Percentiles rank a stretch among this genome's conserved stretches.
phyloP scores from a whole-genome alignment of 2,329 filamentous ascomycete species.

The Boeremia lycopersici region DNA sequence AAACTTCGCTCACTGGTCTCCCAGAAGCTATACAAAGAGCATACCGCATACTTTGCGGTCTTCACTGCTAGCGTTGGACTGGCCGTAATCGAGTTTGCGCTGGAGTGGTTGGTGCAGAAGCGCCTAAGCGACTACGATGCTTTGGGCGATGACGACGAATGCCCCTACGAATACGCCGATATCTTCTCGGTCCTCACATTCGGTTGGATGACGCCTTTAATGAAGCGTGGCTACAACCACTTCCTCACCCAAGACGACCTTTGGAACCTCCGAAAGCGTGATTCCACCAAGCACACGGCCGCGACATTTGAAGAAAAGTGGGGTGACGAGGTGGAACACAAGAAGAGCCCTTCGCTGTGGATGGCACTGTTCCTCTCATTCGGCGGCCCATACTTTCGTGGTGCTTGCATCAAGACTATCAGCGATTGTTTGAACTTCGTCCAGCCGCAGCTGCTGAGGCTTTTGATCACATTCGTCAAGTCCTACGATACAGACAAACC shows the following conservation, averaged over 20 bases:
- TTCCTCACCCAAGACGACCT: constrained; percentile 94
- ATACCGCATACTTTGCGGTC: constrained; percentile 75
- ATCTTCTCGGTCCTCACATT: constrained; percentile 94
- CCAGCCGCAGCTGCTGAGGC: constrained; percentile 86
- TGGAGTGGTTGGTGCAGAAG: constrained; percentile 90
- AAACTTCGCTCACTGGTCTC: constrained; percentile 87
- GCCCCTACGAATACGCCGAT: constrained; percentile 86
- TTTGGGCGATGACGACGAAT: constrained; percentile 71
- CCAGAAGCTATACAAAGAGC: constrained; percentile 71
- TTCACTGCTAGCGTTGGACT: constrained; percentile 76
- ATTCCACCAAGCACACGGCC: constrained; percentile 78
- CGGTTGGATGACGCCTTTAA: constrained; percentile 98
- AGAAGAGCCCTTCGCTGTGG: constrained; percentile 82
- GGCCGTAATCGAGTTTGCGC: constrained; percentile 70
- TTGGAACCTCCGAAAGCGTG: constrained; percentile 84
- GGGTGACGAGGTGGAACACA: constrained; percentile 74
- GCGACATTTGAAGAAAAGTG: constrained; percentile 75
- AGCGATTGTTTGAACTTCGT: constrained; percentile 87
- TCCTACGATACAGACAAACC: constrained; percentile 72
- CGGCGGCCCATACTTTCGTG: constrained; percentile 80
- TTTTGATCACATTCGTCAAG: constrained; percentile 81
- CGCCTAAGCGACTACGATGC: constrained; percentile 71
- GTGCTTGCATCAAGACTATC: constrained; percentile 83
- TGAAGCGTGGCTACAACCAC: constrained; percentile 91
- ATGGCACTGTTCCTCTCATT: constrained; percentile 82